Base-by-base conservation (phyloP, 225 moss, liverwort and hornwort genomes). In the Takakia lepidozioides region DNA sequence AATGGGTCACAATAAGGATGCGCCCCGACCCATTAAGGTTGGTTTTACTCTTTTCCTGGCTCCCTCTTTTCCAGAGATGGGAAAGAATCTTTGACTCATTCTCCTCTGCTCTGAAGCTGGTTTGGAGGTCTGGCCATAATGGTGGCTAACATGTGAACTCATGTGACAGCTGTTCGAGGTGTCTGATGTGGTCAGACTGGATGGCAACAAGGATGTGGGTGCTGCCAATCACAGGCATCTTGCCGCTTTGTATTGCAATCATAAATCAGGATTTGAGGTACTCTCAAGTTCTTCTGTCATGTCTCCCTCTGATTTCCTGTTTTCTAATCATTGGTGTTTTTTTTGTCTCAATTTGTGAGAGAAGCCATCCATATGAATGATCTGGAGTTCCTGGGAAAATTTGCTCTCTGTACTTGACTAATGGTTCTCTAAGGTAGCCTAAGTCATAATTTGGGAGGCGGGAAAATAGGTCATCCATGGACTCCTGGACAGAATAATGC, bases 211-310 rank as follows among this genome's bases (percentile, higher is more conserved):
- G 48, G 87, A 98, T 49, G 95, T 90, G 15, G 95, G 87, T 27
- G 95, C 95, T 34, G 38, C 66, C 19, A 98, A 98, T 55, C 75
- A 70, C 25, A 80, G 91, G 51, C 91, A 81, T 57, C 74, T 98
- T 64, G 72, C 68, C 46, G 95, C 90, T 45, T 65, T 98, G 1
- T 87, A 74, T 46, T 87, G 87, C 57, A 84, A 76, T 63, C 67
- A 73, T 53, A 85, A 73, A 46, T 98, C 95, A 25, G 91, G 91
- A 62, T 98, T 98, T 68, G 95, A 98, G 91, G 91, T 91, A 49
- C 17, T 49, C 26, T 6, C 4, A 24, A 21, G 19, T 10, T 19
- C 14, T 37, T 13, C 5, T 10, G 24, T 1, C 54, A 25, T 25
- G 16, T 58, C 10, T 17, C 16, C n/a, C 7, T 26, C 10, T 23